phyloP scores from a whole-genome alignment of 352 stramenopile genomes.

The Phytophthora megakarya region DNA sequence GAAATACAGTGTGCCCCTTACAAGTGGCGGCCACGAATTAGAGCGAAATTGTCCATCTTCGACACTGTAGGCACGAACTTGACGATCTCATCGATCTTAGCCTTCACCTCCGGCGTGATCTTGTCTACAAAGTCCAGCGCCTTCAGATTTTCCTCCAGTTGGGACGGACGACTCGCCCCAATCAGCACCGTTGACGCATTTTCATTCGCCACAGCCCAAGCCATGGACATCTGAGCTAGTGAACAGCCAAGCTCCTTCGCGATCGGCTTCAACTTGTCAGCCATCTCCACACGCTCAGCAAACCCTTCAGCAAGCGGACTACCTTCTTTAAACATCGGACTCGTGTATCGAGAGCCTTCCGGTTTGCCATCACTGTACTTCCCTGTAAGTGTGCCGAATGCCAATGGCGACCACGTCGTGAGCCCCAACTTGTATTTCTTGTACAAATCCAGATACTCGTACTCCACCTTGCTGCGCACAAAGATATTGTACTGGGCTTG shows the following conservation, averaged over 20 bases:
- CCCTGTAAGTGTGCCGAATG: slow-evolving; percentile 1
- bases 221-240: slow-evolving; percentile 41
- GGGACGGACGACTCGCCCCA: slow-evolving; percentile 38
- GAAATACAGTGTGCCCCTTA: too few relatives aligned
- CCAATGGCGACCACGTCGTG: slow-evolving; percentile 2
- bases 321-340: neutral
- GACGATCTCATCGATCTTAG: slow-evolving; percentile 9
- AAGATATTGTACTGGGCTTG: slow-evolving; percentile 49
- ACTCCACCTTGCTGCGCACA: slow-evolving; percentile 18
- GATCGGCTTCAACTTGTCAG: slow-evolving; percentile 39
- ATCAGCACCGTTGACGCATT: slow-evolving; percentile 60
- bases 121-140: too few relatives aligned
- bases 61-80: neutral
- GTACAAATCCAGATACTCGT: slow-evolving; percentile 35
- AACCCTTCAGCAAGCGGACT: too few relatives aligned
- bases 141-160: too few relatives aligned
- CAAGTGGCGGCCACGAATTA: neutral
- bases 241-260: slow-evolving; percentile 37
- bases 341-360: slow-evolving; percentile 1
- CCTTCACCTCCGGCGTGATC: too few relatives aligned
- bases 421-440: slow-evolving; percentile 15
- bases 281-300: slow-evolving; percentile 25
- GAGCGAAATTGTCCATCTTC: neutral
- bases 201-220: slow-evolving; percentile 54
- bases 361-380: slow-evolving; percentile 1